These are phyloP conservation scores for Jaapia argillacea DNA, from an alignment of 768 basidiomycete species.

Conservation along the genomic window DNA sequence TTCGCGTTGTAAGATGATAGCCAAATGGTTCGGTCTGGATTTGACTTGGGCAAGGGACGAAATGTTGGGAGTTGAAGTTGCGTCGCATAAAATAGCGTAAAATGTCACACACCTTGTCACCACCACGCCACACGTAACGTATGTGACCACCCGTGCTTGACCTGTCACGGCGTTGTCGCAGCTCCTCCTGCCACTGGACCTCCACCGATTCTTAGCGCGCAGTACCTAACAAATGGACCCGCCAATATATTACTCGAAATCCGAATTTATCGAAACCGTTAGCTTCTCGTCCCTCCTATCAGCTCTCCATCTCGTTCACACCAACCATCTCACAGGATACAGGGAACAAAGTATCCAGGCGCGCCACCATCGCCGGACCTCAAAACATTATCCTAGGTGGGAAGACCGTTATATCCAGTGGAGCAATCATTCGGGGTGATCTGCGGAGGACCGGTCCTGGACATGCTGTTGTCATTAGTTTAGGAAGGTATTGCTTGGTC, in stretches of 20 bases:
- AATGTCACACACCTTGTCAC: too few relatives aligned
- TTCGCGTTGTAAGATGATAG: too few relatives aligned
- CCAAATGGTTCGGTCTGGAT: too few relatives aligned
- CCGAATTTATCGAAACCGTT: slow-evolving; percentile 87
- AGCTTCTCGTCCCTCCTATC: neutral
- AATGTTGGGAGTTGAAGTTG: too few relatives aligned
- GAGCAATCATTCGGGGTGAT: slow-evolving; percentile 90
- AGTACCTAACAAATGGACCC: slow-evolving; percentile 40
- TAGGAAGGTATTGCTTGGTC: slow-evolving; percentile 88
- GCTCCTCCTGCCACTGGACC: neutral
- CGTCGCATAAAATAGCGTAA: too few relatives aligned
- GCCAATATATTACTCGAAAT: slow-evolving; percentile 69
- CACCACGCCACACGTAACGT: too few relatives aligned
- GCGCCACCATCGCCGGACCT: slow-evolving; percentile 85
- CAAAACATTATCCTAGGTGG: slow-evolving; percentile 97
- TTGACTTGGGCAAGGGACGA: too few relatives aligned
- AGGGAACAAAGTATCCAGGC: slow-evolving; percentile 91
- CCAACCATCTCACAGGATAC: slow-evolving; percentile 56
- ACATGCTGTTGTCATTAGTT: slow-evolving; percentile 86
- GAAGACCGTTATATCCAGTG: slow-evolving; percentile 89
- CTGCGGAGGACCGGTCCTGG: slow-evolving; percentile 82
- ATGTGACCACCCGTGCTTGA: too few relatives aligned
- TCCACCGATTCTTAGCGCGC: neutral
- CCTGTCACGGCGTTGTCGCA: too few relatives aligned
- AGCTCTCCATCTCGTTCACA: neutral